Evolutionary conservation across 2,329 filamentous ascomycete species (phyloP).

Genomic region (Ophioceras dolichostomum): DNA sequence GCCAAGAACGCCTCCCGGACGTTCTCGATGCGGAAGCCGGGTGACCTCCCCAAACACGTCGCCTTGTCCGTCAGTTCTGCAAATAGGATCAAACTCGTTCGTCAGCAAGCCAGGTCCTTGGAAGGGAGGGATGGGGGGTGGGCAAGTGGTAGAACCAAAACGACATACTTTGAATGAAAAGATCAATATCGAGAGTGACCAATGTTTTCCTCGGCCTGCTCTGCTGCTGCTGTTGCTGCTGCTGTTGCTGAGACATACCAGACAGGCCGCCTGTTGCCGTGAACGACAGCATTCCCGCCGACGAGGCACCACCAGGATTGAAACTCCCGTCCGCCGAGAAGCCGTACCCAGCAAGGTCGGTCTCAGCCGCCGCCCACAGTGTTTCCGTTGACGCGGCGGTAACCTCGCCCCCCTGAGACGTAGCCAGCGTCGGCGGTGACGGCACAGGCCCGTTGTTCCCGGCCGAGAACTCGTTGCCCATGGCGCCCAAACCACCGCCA

Average conservation of each 20-base stretch:
- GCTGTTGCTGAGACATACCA: background rate
- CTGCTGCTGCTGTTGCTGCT: background rate
- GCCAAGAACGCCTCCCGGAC: constrained; percentile 15
- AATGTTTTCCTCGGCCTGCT: constrained; percentile 4
- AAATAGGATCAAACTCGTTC: too few relatives aligned
- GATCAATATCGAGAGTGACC: constrained; percentile 14
- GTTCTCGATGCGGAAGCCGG: constrained; percentile 16
- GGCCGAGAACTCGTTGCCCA: background rate
- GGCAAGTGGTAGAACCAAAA: too few relatives aligned
- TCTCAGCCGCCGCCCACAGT: too few relatives aligned
- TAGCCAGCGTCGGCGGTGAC: background rate
- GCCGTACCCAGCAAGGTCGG: too few relatives aligned
- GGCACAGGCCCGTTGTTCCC: background rate
- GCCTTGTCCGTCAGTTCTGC: constrained; percentile 16
- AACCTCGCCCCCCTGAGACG: too few relatives aligned
- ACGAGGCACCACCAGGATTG: too few relatives aligned
- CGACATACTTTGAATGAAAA: constrained; percentile 13
- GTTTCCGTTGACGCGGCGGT: too few relatives aligned
- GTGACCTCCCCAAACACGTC: constrained; percentile 17
- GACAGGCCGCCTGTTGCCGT: too few relatives aligned
- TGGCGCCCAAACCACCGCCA: background rate
- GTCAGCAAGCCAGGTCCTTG: background rate
- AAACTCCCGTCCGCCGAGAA: too few relatives aligned
- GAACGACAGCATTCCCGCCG: too few relatives aligned
- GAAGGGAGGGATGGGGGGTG: too few relatives aligned